phyloP scores from a whole-genome alignment of 2,329 filamentous ascomycete genomes.

The Davidsoniella neocaledoniae region DNA sequence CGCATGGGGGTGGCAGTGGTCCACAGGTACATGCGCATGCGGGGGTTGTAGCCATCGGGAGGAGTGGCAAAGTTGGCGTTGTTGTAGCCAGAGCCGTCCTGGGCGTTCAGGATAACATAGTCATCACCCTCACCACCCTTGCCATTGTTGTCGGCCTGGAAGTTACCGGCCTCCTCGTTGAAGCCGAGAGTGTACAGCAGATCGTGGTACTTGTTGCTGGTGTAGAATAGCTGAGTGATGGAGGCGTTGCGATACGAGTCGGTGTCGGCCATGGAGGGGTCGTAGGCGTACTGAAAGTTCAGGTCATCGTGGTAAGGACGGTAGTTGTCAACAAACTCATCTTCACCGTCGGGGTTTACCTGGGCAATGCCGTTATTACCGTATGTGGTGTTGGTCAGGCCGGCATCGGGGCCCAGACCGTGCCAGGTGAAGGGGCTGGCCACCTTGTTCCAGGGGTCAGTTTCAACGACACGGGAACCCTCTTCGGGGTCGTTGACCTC shows the following conservation, averaged over 20 bases:
- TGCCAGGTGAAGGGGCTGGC: conserved; percentile 38
- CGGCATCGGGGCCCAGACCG: conserved; percentile 23
- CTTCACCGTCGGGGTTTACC: conserved; percentile 30
- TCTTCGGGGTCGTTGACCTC: conserved; percentile 33
- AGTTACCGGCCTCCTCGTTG: conserved; percentile 41
- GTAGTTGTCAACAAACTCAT: conserved; percentile 22
- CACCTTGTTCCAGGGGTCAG: conserved; percentile 30
- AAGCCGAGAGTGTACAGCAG: conserved; percentile 41
- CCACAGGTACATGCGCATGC: conserved; percentile 46
- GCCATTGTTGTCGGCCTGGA: conserved; percentile 39
- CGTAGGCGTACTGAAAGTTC: conserved; percentile 32
- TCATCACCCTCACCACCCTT: conserved; percentile 34
- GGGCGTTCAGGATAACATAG: conserved; percentile 37
- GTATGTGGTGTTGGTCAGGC: conserved; percentile 33
- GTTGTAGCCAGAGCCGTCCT: conserved; percentile 37
- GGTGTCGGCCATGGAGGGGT: conserved; percentile 20
- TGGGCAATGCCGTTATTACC: conserved; percentile 45
- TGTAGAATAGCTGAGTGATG: conserved; percentile 44
- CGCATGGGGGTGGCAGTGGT: conserved; percentile 28
- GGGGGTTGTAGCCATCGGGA: conserved; percentile 30
- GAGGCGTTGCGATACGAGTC: conserved; percentile 34
- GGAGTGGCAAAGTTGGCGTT: conserved; percentile 43
- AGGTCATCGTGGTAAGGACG: conserved; percentile 27
- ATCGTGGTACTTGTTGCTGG: conserved; percentile 42
- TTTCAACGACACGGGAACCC: conserved; percentile 26